phyloP scores from a whole-genome alignment of 2,329 filamentous ascomycete genomes.

The Aspergillus sp. region DNA sequence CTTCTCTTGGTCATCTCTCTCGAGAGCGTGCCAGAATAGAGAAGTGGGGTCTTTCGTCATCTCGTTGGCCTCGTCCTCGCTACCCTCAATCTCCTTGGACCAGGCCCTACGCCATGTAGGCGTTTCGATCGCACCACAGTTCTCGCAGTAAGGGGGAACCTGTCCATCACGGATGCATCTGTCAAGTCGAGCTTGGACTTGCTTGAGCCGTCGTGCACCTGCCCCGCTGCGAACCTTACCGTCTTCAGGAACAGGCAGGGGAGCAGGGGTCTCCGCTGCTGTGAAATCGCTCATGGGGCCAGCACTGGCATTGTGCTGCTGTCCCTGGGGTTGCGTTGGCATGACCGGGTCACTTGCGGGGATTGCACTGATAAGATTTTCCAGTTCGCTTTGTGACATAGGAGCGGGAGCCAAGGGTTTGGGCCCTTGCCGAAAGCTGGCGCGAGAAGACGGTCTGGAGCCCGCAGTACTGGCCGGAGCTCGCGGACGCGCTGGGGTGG shows the following conservation, averaged over 20 bases:
- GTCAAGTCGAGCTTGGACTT: slow-evolving; percentile 57
- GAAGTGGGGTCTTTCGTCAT: slow-evolving; percentile 71
- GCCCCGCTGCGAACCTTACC: slow-evolving; percentile 46
- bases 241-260: slow-evolving; percentile 29
- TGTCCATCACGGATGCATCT: slow-evolving; percentile 70
- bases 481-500: slow-evolving; percentile 22
- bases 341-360: slow-evolving; percentile 53
- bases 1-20: slow-evolving; percentile 61
- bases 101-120: slow-evolving; percentile 95
- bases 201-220: slow-evolving; percentile 65
- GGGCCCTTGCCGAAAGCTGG: slow-evolving; percentile 32
- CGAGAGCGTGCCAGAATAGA: slow-evolving; percentile 69
- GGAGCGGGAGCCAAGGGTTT: slow-evolving; percentile 41
- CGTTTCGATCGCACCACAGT: slow-evolving; percentile 93
- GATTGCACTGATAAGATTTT: slow-evolving; percentile 32
- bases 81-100: slow-evolving; percentile 70
- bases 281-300: slow-evolving; percentile 45
- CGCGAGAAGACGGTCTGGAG: slow-evolving; percentile 39
- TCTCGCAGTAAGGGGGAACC: slow-evolving; percentile 83
- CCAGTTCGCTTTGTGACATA: slow-evolving; percentile 33
- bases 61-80: slow-evolving; percentile 67
- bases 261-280: slow-evolving; percentile 39
- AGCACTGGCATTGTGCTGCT: slow-evolving; percentile 45
- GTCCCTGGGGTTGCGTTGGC: slow-evolving; percentile 22
- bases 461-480: slow-evolving; percentile 26